Evolutionary conservation across 2,329 filamentous ascomycete species (phyloP), one percentile per base, ranked within the genome.

Genomic region (Colletotrichum graminicola): DNA sequence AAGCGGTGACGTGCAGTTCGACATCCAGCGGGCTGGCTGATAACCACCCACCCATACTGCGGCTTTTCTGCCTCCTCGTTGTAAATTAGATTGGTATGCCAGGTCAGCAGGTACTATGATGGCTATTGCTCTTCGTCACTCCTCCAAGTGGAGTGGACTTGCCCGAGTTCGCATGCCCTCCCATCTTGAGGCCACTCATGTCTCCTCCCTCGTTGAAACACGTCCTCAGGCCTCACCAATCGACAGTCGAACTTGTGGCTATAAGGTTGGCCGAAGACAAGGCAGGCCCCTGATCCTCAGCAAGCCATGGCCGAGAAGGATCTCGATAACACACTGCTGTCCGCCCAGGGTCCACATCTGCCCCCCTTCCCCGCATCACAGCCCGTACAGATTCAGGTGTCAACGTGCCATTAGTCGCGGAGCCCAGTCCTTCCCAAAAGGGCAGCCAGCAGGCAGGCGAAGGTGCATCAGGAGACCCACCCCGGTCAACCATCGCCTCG

Each of bases 231-330:
- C 16, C 61, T 45, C 45, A 8, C 57, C 36, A 57, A 47, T 47
- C n/a, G 8, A 2, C 26, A 34, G 39, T 23, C n/a, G 18, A 45
- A 34, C 11, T 39, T 16, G 6, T 3, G 39, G n/a, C 5, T 18
- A 49, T 32, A 62, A 67, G 68, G 26, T 52, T 67, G 32, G 21
- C 18, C 2, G 10, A 6, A 8, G 43, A 2, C 68, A 54, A 67
- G 51, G 64, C 18, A 67, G 36, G 51, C 47, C 63, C 68, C 52
- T 59, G 68, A 54, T 63, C n/a, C 54, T 63, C 51, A 6, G 55
- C 54, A 11, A 26, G 21, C 18, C 14, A n/a, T 29, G 32, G 29
- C 23, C 43, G 43, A 14, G 51, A 21, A 55, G 49, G 36, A 32
- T 55, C 47, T 61, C 32, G 8, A 12, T 36, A 26, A 14, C 21